Base-by-base conservation (phyloP, 495 filamentous ascomycete genomes). In the Penicillium cinerascens region DNA sequence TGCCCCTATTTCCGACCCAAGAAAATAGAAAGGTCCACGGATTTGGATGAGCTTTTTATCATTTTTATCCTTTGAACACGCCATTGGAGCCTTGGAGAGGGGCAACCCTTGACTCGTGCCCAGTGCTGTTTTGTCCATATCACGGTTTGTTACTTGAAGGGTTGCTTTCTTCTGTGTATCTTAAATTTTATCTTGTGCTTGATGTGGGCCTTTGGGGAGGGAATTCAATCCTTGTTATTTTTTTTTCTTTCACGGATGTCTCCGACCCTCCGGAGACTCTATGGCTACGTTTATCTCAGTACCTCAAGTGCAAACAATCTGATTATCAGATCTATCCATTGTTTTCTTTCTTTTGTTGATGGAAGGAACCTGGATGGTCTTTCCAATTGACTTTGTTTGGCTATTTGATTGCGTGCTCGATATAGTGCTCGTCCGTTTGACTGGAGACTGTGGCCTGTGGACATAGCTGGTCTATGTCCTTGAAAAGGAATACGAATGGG, bases 151-250 rank as follows among this genome's bases (percentile, higher is more conserved):
- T 54, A 53, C 46, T 54, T 60, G 56, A 58, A 48, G 54, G 59
- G 53, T 61, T 52, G 45, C 40, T 68, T 63, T 64, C 55, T 67
- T 70, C 68, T 65, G 55, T 75, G 72, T 75, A 75, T 72, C 72
- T 73, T 73, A 72, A 62, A 57, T 67, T 68, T 54, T 68, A 52
- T 49, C 60, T 52, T 57, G 55, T 69, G 63, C 67, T 59, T 48
- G 65, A 67, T 54, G 61, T 64, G 64, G 60, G 62, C 52, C 47
- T 58, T 53, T 59, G 53, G 55, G 44, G 42, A 33, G 49, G 47
- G 56, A 63, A 55, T 67, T 54, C 63, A 57, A 52, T 61, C 58
- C 60, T 58, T 60, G 65, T 66, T 66, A 62, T 56, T 60, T 63
- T 61, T 57, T 58, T 49, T 58, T 47, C 54, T 61, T 61, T 54